Conservation (phyloP, 768 basidiomycete species). For the Leccinum arenicola region DNA sequence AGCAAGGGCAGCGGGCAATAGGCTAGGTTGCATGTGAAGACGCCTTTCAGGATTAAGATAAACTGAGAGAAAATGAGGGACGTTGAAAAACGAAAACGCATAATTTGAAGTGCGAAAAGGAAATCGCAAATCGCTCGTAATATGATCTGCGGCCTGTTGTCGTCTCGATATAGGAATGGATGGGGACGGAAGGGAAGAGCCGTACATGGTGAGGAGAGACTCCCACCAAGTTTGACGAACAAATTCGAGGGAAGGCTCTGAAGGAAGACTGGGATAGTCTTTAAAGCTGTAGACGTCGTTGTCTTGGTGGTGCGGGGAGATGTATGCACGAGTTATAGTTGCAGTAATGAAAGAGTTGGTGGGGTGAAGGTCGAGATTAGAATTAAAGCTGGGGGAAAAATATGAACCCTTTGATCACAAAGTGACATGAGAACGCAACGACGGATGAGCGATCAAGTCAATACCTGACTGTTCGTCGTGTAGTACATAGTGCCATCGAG, state of each 20-base stretch:
- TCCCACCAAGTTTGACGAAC: constrained; percentile 81
- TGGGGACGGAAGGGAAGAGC: constrained; percentile 30
- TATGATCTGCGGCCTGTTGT: constrained; percentile 41
- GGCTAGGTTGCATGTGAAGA: constrained; percentile 61
- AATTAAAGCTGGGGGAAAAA: constrained; percentile 4
- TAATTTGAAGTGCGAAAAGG: constrained; percentile 63
- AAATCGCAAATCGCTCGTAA: constrained; percentile 59
- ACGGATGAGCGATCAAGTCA: constrained; percentile 21
- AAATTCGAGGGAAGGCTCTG: constrained; percentile 64
- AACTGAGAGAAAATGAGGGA: constrained; percentile 62
- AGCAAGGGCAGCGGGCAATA: constrained; percentile 60
- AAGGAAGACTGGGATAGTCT: constrained; percentile 30
- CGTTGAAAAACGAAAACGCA: constrained; percentile 73
- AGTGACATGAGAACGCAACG: constrained; percentile 24
- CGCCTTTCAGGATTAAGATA: constrained; percentile 55
- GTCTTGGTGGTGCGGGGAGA: constrained; percentile 11
- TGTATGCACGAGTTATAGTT: constrained; percentile 2
- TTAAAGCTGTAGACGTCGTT: constrained; percentile 13
- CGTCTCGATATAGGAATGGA: constrained; percentile 43
- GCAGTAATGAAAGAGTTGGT: neutral
- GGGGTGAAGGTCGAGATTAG: constrained; percentile 5
- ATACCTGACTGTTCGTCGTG: constrained; percentile 30
- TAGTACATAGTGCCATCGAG: constrained; percentile 10
- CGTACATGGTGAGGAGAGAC: constrained; percentile 56
- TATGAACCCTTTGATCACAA: constrained; percentile 24